Conservation (phyloP, 2,329 filamentous ascomycete genomes). For the Venturia aucupariae region DNA sequence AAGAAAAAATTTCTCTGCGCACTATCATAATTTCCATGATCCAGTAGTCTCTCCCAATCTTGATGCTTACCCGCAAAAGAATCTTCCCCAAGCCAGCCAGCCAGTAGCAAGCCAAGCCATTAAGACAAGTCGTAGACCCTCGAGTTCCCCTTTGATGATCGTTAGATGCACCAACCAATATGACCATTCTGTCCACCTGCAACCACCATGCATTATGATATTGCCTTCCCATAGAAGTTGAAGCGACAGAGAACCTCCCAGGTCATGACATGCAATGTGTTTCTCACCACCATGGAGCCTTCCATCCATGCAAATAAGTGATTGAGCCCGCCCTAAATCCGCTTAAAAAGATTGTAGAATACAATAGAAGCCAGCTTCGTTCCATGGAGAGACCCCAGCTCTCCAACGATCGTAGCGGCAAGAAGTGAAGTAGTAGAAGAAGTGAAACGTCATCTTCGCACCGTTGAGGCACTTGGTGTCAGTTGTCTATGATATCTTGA, state of each 20-base stretch:
- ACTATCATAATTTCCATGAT: not conserved
- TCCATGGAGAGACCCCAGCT: not conserved
- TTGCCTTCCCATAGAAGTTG: not conserved
- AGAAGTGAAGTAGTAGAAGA: not conserved
- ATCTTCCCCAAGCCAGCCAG: not conserved
- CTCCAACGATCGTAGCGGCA: not conserved
- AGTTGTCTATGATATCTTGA: conserved; percentile 7
- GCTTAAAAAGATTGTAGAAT: not conserved
- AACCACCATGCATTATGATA: not conserved
- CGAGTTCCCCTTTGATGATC: not conserved
- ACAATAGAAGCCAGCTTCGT: not conserved
- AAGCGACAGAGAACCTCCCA: not conserved
- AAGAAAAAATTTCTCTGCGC: not conserved
- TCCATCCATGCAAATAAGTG: conserved; percentile 2
- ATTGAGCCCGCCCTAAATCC: not conserved
- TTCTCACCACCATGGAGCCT: not conserved
- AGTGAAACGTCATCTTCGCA: not conserved
- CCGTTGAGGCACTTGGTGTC: not conserved
- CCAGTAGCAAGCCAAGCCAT: not conserved
- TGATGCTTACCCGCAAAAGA: no score
- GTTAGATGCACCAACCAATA: not conserved
- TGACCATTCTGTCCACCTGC: not conserved
- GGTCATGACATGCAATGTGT: not conserved
- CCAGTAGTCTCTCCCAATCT: no score
- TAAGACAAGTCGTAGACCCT: not conserved